Evolutionary conservation across 257 asterid species (phyloP).

Genomic region (Plantago elongata): DNA sequence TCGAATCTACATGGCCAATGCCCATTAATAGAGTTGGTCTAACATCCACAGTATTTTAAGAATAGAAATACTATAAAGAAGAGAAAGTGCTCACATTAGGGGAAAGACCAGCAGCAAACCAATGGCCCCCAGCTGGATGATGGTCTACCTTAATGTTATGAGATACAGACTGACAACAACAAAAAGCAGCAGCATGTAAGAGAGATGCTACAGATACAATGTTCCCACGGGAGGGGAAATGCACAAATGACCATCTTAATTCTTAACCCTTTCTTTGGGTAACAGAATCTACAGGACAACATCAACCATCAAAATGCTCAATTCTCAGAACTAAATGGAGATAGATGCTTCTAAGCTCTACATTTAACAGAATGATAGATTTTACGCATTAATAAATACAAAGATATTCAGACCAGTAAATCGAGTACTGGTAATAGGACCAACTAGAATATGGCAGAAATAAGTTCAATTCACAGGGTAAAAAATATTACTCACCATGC

Average conservation of each 20-base stretch:
- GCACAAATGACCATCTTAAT: conserved; percentile 10
- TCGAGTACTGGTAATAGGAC: background rate
- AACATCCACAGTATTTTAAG: conserved; percentile 17
- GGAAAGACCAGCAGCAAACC: conserved; percentile 99
- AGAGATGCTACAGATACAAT: conserved; percentile 14
- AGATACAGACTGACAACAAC: conserved; percentile 64
- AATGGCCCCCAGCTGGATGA: conserved; percentile 98
- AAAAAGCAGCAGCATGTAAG: conserved; percentile 9
- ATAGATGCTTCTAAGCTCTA: no score
- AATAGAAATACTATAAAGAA: conserved; percentile 4
- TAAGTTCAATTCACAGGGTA: conserved; percentile 7
- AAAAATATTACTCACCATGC: conserved; percentile 60
- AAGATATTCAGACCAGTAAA: background rate
- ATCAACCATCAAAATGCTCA: no score
- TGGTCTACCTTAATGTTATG: conserved; percentile 86
- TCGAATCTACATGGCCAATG: conserved; percentile 54
- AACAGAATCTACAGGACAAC: conserved; percentile 8
- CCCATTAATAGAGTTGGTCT: conserved; percentile 15
- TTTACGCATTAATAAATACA: background rate
- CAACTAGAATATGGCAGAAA: conserved; percentile 9
- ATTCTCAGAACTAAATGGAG: no score
- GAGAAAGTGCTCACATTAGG: conserved; percentile 74
- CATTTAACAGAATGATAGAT: background rate
- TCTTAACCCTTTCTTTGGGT: conserved; percentile 8
- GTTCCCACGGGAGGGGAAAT: background rate